phyloP scores from a whole-genome alignment of 2,329 filamentous ascomycete genomes.

The Calonectria ilicicola region DNA sequence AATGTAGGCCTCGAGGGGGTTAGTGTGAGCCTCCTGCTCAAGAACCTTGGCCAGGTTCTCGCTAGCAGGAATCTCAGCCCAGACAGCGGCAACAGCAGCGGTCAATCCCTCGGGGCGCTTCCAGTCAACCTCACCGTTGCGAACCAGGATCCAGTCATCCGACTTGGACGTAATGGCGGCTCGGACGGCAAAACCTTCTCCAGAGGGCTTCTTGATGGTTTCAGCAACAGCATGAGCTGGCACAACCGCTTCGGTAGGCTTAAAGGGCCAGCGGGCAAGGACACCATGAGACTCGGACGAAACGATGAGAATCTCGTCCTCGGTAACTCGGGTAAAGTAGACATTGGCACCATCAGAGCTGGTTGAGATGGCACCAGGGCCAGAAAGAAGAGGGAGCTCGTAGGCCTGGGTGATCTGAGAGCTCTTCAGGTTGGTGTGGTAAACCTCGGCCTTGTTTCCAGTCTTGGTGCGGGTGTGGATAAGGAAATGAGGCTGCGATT shows the following conservation, averaged over 20 bases:
- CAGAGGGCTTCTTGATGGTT: conserved; percentile 77
- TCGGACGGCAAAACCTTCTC: conserved; percentile 79
- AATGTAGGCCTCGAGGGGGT: conserved; percentile 82
- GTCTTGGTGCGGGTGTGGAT: conserved; percentile 80
- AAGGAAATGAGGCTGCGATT: conserved; percentile 84
- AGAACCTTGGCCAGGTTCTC: conserved; percentile 84
- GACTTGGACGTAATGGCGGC: conserved; percentile 76
- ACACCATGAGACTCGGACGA: conserved; percentile 83
- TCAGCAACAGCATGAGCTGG: conserved; percentile 82
- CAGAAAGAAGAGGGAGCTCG: conserved; percentile 77
- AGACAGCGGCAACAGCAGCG: conserved; percentile 82
- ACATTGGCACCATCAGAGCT: conserved; percentile 84
- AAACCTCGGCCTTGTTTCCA: conserved; percentile 87
- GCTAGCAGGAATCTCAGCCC: conserved; percentile 80
- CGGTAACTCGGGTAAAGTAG: conserved; percentile 87
- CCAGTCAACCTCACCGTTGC: conserved; percentile 87
- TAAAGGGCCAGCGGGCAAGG: conserved; percentile 79
- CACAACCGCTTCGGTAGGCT: conserved; percentile 54
- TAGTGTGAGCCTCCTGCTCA: conserved; percentile 88
- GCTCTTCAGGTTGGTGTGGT: conserved; percentile 81
- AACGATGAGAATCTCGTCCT: conserved; percentile 78
- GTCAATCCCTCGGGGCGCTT: conserved; percentile 83
- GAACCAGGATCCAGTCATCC: conserved; percentile 84
- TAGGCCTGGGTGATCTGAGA: conserved; percentile 81
- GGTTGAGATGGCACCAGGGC: conserved; percentile 80